phyloP scores from a whole-genome alignment of 1,284 basidiomycete genomes.

The Puccinia triticina region DNA sequence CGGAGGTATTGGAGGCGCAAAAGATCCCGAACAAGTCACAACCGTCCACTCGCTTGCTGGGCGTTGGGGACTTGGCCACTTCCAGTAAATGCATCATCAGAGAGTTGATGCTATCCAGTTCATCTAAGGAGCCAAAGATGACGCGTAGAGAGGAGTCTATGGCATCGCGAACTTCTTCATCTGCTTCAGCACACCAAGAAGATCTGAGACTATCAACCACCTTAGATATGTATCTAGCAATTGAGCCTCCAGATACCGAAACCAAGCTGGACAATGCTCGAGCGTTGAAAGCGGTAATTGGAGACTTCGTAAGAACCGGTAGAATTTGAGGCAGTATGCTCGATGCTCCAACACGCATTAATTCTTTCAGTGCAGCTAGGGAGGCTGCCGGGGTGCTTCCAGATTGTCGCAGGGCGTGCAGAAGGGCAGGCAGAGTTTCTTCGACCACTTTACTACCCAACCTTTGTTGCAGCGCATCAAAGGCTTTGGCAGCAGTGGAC shows the following conservation, averaged over 20 bases:
- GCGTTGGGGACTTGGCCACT: constrained; percentile 75
- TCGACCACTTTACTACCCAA: constrained; percentile 90
- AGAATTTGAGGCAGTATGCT: constrained; percentile 98
- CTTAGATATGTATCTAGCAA: constrained; percentile 74
- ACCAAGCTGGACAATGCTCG: constrained; percentile 86
- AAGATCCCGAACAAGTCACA: constrained; percentile 77
- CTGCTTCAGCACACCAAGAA: constrained; percentile 66
- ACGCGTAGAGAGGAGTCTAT: constrained; percentile 75
- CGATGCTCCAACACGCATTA: constrained; percentile 75
- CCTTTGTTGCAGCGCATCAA: constrained; percentile 88
- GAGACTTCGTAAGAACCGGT: constrained; percentile 83
- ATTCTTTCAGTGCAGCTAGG: constrained; percentile 82
- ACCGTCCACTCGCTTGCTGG: constrained; percentile 74
- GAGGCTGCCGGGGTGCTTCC: constrained; percentile 93
- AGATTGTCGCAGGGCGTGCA: constrained; percentile 88
- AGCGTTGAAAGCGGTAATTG: constrained; percentile 96
- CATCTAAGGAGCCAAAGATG: constrained; percentile 75
- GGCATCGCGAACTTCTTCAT: constrained; percentile 73
- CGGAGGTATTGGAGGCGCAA: constrained; percentile 70
- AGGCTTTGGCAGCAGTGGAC: constrained; percentile 86
- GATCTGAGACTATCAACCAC: constrained; percentile 74
- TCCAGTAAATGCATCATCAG: constrained; percentile 85
- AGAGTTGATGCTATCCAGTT: constrained; percentile 81
- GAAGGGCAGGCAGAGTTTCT: constrained; percentile 89
- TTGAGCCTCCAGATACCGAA: constrained; percentile 92